Evolutionary conservation across 1,284 basidiomycete species (phyloP).

Genomic region (Porodaedalea pini): DNA sequence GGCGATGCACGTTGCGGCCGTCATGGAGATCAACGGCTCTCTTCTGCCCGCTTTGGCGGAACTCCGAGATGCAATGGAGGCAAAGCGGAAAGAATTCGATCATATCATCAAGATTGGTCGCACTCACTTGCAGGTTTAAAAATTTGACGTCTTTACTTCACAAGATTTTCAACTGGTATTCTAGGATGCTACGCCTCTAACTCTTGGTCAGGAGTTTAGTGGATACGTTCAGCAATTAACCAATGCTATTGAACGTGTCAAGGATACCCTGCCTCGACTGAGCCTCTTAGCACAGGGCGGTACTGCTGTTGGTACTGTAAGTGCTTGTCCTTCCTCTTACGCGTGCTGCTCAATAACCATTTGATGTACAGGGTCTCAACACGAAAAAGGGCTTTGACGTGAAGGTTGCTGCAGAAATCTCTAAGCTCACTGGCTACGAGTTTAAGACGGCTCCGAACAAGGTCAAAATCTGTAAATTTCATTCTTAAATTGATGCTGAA

Average conservation of each 20-base stretch:
- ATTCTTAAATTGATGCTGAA: slow-evolving; percentile 11
- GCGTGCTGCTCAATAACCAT: slow-evolving; percentile 7
- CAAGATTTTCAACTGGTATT: not conserved
- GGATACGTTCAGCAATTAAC: slow-evolving; percentile 96
- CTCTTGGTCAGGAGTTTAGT: slow-evolving; percentile 97
- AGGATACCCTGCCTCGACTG: slow-evolving; percentile 82
- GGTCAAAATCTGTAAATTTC: slow-evolving; percentile 37
- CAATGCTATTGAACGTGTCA: slow-evolving; percentile 87
- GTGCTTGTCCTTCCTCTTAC: slow-evolving; percentile 28
- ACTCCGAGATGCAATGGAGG: slow-evolving; percentile 80
- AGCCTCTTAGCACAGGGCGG: slow-evolving; percentile 95
- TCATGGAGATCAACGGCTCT: slow-evolving; percentile 78
- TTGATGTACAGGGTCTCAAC: slow-evolving; percentile 78
- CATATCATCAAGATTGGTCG: slow-evolving; percentile 98
- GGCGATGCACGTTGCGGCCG: slow-evolving; percentile 97
- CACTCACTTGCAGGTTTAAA: slow-evolving; percentile 80
- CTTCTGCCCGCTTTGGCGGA: slow-evolving; percentile 86
- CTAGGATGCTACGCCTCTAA: slow-evolving; percentile 95
- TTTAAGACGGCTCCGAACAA: slow-evolving; percentile 99
- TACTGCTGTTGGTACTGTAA: slow-evolving; percentile 95
- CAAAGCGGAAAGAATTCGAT: slow-evolving; percentile 79
- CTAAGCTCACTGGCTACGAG: slow-evolving; percentile 84
- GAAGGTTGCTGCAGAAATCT: slow-evolving; percentile 90
- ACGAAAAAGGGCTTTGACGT: slow-evolving; percentile 96
- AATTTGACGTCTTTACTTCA: not conserved